A percentile compares a stretch with the other conserved stretches of the same genome.
Conservation (phyloP, 495 filamentous ascomycete genomes). For the Aspergillus diversus region DNA sequence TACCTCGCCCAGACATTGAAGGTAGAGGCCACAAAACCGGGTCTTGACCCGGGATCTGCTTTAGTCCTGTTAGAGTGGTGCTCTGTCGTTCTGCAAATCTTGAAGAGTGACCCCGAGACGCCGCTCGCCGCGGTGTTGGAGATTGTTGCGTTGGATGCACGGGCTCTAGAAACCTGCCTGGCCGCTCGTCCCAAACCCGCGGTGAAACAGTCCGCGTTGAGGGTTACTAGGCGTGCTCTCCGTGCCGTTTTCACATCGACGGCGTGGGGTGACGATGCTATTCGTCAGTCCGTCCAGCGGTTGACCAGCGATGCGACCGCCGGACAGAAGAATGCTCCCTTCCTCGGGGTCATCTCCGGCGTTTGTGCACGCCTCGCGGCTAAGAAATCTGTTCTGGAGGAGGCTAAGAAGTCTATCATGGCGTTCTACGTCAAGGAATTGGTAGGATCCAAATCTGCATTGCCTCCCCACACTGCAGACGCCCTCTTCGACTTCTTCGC, state of each 20-base stretch:
- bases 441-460: conserved; percentile 71
- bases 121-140: conserved; percentile 72
- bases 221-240: conserved; percentile 73
- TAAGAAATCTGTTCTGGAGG: conserved; percentile 60
- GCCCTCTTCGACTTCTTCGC: conserved; percentile 83
- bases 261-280: conserved; percentile 57
- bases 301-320: conserved; percentile 67
- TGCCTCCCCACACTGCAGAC: conserved; percentile 72
- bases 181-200: conserved; percentile 59
- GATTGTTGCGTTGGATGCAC: conserved; percentile 63
- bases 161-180: conserved; percentile 75
- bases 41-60: conserved; percentile 75
- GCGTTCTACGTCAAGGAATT: conserved; percentile 85
- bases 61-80: conserved; percentile 94
- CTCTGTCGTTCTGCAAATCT: conserved; percentile 69
- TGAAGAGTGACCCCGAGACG: conserved; percentile 48
- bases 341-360: conserved; percentile 84
- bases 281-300: conserved; percentile 64
- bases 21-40: conserved; percentile 69
- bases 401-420: conserved; percentile 70
- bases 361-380: conserved; percentile 72
- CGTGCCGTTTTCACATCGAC: conserved; percentile 65
- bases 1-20: conserved; percentile 61
- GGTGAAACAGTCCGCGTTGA: conserved; percentile 67
- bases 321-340: conserved; percentile 66